Conservation (phyloP, 2,329 filamentous ascomycete genomes). For the Shiraia bambusicola region DNA sequence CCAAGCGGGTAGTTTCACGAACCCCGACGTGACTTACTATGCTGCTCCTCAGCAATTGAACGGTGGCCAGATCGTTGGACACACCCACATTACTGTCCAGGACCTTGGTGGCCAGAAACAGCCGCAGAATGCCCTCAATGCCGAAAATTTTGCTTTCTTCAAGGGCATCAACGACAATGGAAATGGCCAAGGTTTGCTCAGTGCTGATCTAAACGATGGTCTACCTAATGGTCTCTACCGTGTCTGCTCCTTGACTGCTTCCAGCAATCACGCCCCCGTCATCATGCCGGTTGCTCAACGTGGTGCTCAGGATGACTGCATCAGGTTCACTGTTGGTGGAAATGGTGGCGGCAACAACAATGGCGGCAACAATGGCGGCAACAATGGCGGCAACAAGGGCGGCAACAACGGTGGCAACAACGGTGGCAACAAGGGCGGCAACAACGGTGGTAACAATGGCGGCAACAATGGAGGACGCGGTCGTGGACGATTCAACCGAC, state of each 20-base stretch:
- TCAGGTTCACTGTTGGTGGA: slow-evolving; percentile 49
- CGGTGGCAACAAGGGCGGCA: slow-evolving; percentile 2
- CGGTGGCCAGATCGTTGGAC: slow-evolving; percentile 48
- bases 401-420: slow-evolving; percentile 10
- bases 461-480: slow-evolving; percentile 14
- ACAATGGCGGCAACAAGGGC: slow-evolving; percentile 12
- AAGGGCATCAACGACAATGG: slow-evolving; percentile 59
- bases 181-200: slow-evolving; percentile 50
- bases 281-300: slow-evolving; percentile 60
- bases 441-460: slow-evolving; percentile 3
- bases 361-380: no score
- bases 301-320: slow-evolving; percentile 57
- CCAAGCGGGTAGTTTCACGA: slow-evolving; percentile 56
- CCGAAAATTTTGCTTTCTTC: slow-evolving; percentile 57
- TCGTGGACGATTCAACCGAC: slow-evolving; percentile 26
- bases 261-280: slow-evolving; percentile 59
- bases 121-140: slow-evolving; percentile 40
- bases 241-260: slow-evolving; percentile 55
- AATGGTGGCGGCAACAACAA: slow-evolving; percentile 9
- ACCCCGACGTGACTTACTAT: slow-evolving; percentile 58
- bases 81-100: slow-evolving; percentile 57
- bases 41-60: slow-evolving; percentile 55
- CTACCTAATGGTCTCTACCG: slow-evolving; percentile 54
- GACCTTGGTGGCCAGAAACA: slow-evolving; percentile 45
- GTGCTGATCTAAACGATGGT: slow-evolving; percentile 49